Evolutionary conservation across 805 yeast species (phyloP), one percentile per base, ranked within the genome.

Genomic region (Candida khao-thaluensis): DNA sequence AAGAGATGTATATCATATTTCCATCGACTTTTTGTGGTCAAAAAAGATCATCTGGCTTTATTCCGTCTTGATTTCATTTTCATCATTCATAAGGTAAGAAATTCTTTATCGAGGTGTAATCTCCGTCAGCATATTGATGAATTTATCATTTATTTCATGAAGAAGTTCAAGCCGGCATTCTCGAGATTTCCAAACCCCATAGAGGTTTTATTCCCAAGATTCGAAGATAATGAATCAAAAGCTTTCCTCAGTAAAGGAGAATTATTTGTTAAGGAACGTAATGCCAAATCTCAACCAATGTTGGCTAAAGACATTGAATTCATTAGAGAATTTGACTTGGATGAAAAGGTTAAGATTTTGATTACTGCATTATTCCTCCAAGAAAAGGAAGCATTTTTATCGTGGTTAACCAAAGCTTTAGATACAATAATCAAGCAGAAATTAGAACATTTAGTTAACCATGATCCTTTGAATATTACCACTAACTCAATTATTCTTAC

Each of bases 61-160:
- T 81, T 72, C 50, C 66, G 96, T 36, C 54, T 93, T 23, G 96
- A 90, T 55, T 79, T 93, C 53, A 74, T 91, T 73, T 51, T 74
- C 18, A 63, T 84, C 50, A 61, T 84, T 5, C 64, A 79, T 9
- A 71, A 69, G 26, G 57, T 73, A 12, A 52, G 71, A 18, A 64
- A 65, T 22, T 79, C 81, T 5, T 59, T 81, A 12, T 71, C 79
- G 1, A 57, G 64, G 30, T 60, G 79, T 0, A 54, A 61, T 11
- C 66, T 79, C 3, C 66, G 87, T 42, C 67, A 64, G 21, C 88
- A 82, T 40, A 74, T 84, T 9, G 81, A 79, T 25, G 76, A 79
- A 32, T 81, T 91, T 49, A 63, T 85, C 24, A 69, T 71, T 16
- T 79, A 81, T 49, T 88, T 72, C 49, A 77, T 87, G 77, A 72